A percentile compares a stretch with the other conserved stretches of the same genome.
These are phyloP conservation scores for Gossypium longicalyx DNA, from an alignment of 345 rosid species.

Conservation along the genomic window DNA sequence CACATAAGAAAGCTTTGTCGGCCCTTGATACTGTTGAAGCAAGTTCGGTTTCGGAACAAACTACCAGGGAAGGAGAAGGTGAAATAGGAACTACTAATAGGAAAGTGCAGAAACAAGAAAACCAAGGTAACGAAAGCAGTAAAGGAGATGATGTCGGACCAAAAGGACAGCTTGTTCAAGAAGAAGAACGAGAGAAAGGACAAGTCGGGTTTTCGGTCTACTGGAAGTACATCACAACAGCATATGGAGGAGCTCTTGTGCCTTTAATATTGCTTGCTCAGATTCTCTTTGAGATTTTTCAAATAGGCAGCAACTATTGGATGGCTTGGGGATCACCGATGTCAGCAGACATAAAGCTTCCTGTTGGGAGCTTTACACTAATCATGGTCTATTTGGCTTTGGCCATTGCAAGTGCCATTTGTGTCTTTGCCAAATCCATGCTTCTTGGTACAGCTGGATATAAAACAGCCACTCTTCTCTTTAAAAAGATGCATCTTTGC, in stretches of 20 bases:
- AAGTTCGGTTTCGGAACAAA: conserved; percentile 29
- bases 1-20: conserved; percentile 60
- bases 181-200: conserved; percentile 87
- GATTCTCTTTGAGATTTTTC: conserved; percentile 54
- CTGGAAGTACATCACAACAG: conserved; percentile 60
- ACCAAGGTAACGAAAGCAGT: conserved; percentile 23
- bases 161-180: conserved; percentile 62
- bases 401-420: conserved; percentile 56
- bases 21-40: conserved; percentile 42
- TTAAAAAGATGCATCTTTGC: conserved; percentile 59
- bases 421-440: conserved; percentile 44
- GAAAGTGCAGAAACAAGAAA: conserved; percentile 25
- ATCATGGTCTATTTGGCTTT: conserved; percentile 52
- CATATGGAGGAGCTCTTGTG: conserved; percentile 69
- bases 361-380: conserved; percentile 39
- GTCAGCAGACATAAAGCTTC: conserved; percentile 49
- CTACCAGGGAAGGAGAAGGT: conserved; percentile 22
- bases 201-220: conserved; percentile 57
- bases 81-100: conserved; percentile 17
- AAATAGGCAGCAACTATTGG: conserved; percentile 84
- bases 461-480: conserved; percentile 65
- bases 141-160: conserved; percentile 37
- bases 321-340: conserved; percentile 82
- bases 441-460: conserved; percentile 58
- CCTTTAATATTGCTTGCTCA: conserved; percentile 66